A percentile compares a stretch with the other conserved stretches of the same genome.
Conservation (phyloP, 768 basidiomycete species). For the Lactifluus subvellereus region DNA sequence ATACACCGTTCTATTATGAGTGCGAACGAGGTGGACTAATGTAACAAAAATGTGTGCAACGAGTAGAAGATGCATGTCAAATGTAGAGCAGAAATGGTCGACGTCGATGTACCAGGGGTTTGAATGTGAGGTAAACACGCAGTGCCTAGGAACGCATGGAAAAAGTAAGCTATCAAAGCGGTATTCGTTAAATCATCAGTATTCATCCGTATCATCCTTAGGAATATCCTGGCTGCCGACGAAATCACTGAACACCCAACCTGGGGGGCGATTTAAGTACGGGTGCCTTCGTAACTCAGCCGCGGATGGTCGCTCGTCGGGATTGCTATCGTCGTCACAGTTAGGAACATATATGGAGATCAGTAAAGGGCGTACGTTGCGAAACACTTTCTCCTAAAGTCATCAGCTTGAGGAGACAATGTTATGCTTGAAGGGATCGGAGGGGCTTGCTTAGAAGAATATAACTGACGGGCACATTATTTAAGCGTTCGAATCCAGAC, state of each 20-base stretch:
- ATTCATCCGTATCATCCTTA: slow-evolving; percentile 15
- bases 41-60: slow-evolving; percentile 24
- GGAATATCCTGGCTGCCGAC: slow-evolving; percentile 33
- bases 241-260: slow-evolving; percentile 67
- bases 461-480: slow-evolving; percentile 48
- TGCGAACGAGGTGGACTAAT: slow-evolving; percentile 19
- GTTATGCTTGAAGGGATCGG: slow-evolving; percentile 83
- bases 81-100: slow-evolving; percentile 23
- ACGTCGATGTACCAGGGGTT: slow-evolving; percentile 11
- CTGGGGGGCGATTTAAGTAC: slow-evolving; percentile 66
- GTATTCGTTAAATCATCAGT: slow-evolving; percentile 22
- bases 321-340: slow-evolving; percentile 47
- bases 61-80: slow-evolving; percentile 22
- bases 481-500: not conserved
- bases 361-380: slow-evolving; percentile 57
- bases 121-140: slow-evolving; percentile 8
- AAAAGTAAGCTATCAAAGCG: slow-evolving; percentile 16
- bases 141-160: slow-evolving; percentile 2
- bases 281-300: slow-evolving; percentile 73
- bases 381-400: slow-evolving; percentile 87
- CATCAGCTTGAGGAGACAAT: slow-evolving; percentile 68
- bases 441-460: slow-evolving; percentile 77
- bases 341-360: not conserved
- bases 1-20: slow-evolving; percentile 23
- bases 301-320: slow-evolving; percentile 75